Percentiles rank a stretch among this genome's conserved stretches.
Conservation (phyloP, 148 eudicot genomes). For the Rhododendron vialii region DNA sequence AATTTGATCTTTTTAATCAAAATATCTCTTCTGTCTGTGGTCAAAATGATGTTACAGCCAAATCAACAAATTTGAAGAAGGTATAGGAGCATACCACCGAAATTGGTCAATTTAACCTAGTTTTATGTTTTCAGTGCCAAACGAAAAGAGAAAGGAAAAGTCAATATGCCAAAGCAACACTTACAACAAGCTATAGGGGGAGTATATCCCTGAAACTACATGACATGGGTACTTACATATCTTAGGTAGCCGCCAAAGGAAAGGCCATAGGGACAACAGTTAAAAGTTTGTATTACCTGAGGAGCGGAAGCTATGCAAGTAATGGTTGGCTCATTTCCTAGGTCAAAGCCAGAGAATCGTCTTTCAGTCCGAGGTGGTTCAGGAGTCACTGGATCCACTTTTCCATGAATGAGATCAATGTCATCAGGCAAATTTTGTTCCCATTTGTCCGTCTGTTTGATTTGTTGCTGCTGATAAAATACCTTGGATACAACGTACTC, state of each 20-base stretch:
- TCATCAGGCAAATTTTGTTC: constrained; percentile 31
- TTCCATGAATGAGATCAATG: constrained; percentile 25
- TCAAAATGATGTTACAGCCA: not conserved
- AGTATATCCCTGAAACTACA: not conserved
- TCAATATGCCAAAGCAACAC: not conserved
- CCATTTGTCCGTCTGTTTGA: constrained; percentile 44
- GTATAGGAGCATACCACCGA: not conserved
- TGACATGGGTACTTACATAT: not conserved
- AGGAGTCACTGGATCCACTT: constrained; percentile 71
- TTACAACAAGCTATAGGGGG: not conserved
- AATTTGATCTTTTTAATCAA: not conserved
- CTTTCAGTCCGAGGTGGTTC: constrained; percentile 53
- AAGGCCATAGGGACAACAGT: not conserved
- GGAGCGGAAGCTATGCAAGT: constrained; percentile 18
- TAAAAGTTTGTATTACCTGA: constrained; percentile 31
- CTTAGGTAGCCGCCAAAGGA: not conserved
- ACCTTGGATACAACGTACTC: constrained; percentile 81
- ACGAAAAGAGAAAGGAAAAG: too few relatives aligned
- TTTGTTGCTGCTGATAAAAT: constrained; percentile 73
- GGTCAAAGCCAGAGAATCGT: constrained; percentile 18
- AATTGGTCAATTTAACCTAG: too few relatives aligned
- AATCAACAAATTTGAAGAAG: not conserved
- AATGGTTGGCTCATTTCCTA: constrained; percentile 14
- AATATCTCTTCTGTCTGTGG: not conserved
- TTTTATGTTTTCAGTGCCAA: too few relatives aligned